phyloP scores from a whole-genome alignment of 495 filamentous ascomycete species.

The Lasiosphaeria ovina region DNA sequence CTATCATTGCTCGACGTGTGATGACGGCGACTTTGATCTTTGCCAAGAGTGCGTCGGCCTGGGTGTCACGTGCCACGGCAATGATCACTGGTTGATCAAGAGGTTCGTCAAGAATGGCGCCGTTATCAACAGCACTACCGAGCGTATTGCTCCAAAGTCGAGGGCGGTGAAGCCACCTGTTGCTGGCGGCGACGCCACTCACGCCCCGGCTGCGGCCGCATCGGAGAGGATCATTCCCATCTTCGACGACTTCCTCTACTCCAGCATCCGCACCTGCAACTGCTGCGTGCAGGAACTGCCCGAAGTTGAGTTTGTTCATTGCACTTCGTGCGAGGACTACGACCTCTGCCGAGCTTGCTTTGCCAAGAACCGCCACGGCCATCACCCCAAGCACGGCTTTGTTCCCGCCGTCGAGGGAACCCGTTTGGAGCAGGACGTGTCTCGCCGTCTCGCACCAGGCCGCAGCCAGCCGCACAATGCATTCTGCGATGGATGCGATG shows the following conservation, averaged over 20 bases:
- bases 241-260: slow-evolving; percentile 25
- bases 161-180: slow-evolving; percentile 23
- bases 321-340: slow-evolving; percentile 80
- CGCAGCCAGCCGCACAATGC: slow-evolving; percentile 80
- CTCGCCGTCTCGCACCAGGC: slow-evolving; percentile 70
- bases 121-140: slow-evolving; percentile 80
- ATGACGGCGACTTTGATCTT: slow-evolving; percentile 91
- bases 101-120: slow-evolving; percentile 73
- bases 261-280: slow-evolving; percentile 80
- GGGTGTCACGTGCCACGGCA: slow-evolving; percentile 71
- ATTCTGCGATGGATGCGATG: slow-evolving; percentile 93
- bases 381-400: slow-evolving; percentile 89
- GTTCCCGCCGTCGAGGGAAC: slow-evolving; percentile 57
- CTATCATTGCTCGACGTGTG: slow-evolving; percentile 92
- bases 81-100: slow-evolving; percentile 92
- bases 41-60: slow-evolving; percentile 74
- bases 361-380: slow-evolving; percentile 73
- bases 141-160: slow-evolving; percentile 66
- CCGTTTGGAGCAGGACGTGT: slow-evolving; percentile 52
- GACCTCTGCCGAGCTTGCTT: slow-evolving; percentile 89
- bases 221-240: slow-evolving; percentile 23
- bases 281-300: slow-evolving; percentile 77
- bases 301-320: slow-evolving; percentile 79
- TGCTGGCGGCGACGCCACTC: slow-evolving; percentile 21
- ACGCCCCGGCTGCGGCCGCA: slow-evolving; percentile 6